Evolutionary conservation across 257 asterid genomes (phyloP).

Genomic region (Fraxinus cuspidata): DNA sequence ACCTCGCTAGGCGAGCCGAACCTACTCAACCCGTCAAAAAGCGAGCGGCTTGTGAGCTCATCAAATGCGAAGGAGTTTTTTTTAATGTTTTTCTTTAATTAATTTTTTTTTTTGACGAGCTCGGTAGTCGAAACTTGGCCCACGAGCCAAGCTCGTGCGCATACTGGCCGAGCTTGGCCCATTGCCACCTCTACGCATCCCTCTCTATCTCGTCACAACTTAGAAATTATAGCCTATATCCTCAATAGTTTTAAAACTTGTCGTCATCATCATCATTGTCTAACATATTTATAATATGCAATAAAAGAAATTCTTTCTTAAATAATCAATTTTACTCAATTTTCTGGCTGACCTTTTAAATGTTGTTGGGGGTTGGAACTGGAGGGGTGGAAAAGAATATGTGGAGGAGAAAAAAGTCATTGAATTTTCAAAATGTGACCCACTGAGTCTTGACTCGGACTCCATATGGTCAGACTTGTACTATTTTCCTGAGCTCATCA

Average conservation of each 20-base stretch:
- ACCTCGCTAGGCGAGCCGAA: too few relatives aligned
- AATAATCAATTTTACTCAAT: neutral
- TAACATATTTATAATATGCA: neutral
- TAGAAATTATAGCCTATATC: neutral
- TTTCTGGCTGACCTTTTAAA: neutral
- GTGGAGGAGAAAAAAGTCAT: neutral
- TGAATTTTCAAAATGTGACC: neutral
- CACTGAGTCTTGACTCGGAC: constrained; percentile 5
- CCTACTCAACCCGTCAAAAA: too few relatives aligned
- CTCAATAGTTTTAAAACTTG: neutral
- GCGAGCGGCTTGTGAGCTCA: too few relatives aligned
- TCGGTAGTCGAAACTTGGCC: too few relatives aligned
- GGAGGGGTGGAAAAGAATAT: neutral
- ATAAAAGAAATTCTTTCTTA: neutral
- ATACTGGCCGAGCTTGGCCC: too few relatives aligned
- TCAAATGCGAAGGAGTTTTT: too few relatives aligned
- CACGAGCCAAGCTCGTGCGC: too few relatives aligned
- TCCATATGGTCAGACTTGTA: neutral
- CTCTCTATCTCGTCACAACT: neutral
- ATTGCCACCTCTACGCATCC: too few relatives aligned
- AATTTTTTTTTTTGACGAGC: too few relatives aligned
- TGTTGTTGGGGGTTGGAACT: too few relatives aligned
- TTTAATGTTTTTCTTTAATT: too few relatives aligned
- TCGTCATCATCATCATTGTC: neutral
- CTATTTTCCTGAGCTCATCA: neutral